Conservation (phyloP, 805 yeast species). For the Candida fluviatilis region DNA sequence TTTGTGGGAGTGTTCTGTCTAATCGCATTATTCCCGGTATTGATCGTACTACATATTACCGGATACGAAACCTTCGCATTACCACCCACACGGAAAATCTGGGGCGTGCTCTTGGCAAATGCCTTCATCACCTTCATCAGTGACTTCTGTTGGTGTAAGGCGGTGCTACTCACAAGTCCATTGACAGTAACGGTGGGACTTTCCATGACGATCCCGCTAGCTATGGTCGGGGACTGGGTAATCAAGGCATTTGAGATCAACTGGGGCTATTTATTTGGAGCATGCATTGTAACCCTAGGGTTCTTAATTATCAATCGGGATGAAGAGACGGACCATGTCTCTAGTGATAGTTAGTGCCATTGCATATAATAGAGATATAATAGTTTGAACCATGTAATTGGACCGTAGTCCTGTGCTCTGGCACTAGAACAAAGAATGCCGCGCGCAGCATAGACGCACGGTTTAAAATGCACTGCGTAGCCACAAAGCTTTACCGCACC, state of each 20-base stretch:
- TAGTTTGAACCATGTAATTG: no score
- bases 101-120: conserved; percentile 56
- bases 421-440: no score
- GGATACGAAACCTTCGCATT: conserved; percentile 69
- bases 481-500: no score
- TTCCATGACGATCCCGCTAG: conserved; percentile 89
- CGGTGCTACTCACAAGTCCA: conserved; percentile 90
- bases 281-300: conserved; percentile 72
- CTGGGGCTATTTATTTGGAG: conserved; percentile 69
- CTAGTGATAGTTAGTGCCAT: conserved; percentile 7
- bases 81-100: conserved; percentile 54
- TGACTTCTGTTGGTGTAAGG: conserved; percentile 94
- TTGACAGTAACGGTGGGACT: conserved; percentile 93
- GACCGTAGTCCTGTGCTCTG: no score
- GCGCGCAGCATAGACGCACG: no score
- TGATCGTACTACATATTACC: conserved; percentile 57
- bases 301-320: conserved; percentile 80
- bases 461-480: no score
- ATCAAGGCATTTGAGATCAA: conserved; percentile 63
- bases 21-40: conserved; percentile 75
- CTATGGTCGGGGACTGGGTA: conserved; percentile 85
- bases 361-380: no score
- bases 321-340: conserved; percentile 57
- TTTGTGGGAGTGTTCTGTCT: conserved; percentile 87
- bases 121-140: conserved; percentile 77